These are phyloP conservation scores for Micromonas pusilla DNA, from an alignment of 139 green algal species.

Conservation along the genomic window DNA sequence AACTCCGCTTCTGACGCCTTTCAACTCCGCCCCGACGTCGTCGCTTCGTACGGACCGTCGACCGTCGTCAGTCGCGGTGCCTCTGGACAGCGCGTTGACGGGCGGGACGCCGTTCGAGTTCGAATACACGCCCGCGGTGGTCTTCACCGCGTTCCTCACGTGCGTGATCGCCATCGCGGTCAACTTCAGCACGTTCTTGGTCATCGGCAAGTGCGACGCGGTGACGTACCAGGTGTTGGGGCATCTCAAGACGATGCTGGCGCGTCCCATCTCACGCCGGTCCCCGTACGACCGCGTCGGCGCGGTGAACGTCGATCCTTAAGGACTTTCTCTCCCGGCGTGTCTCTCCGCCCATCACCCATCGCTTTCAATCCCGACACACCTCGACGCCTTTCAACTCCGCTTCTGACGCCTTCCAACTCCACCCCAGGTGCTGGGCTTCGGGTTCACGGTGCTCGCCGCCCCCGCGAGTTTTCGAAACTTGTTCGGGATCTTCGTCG, in stretches of 20 bases:
- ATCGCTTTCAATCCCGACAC: too few relatives aligned
- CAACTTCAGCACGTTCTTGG: slow-evolving; percentile 48
- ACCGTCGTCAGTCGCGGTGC: slow-evolving; percentile 20
- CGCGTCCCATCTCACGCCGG: too few relatives aligned
- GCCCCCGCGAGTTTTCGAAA: slow-evolving; percentile 27
- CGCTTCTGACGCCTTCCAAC: too few relatives aligned
- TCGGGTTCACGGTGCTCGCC: slow-evolving; percentile 38
- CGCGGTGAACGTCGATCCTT: too few relatives aligned
- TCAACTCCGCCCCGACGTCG: too few relatives aligned
- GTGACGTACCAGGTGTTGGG: slow-evolving; percentile 48
- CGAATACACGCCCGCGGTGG: slow-evolving; percentile 29
- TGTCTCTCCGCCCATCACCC: too few relatives aligned
- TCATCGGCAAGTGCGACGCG: slow-evolving; percentile 47
- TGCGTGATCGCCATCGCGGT: slow-evolving; percentile 43
- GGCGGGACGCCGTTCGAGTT: slow-evolving; percentile 36
- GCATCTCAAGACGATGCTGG: slow-evolving; percentile 49
- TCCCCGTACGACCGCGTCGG: too few relatives aligned
- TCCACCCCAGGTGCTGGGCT: slow-evolving; percentile 40
- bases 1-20: too few relatives aligned
- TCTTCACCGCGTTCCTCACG: slow-evolving; percentile 36
- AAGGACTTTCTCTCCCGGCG: too few relatives aligned
- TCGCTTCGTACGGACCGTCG: too few relatives aligned
- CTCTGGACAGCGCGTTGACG: slow-evolving; percentile 38
- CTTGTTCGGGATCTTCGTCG: slow-evolving; percentile 39
- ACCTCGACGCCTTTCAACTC: too few relatives aligned